phyloP scores from a whole-genome alignment of 495 filamentous ascomycete genomes.

The Aspergillus carlsbadensis region DNA sequence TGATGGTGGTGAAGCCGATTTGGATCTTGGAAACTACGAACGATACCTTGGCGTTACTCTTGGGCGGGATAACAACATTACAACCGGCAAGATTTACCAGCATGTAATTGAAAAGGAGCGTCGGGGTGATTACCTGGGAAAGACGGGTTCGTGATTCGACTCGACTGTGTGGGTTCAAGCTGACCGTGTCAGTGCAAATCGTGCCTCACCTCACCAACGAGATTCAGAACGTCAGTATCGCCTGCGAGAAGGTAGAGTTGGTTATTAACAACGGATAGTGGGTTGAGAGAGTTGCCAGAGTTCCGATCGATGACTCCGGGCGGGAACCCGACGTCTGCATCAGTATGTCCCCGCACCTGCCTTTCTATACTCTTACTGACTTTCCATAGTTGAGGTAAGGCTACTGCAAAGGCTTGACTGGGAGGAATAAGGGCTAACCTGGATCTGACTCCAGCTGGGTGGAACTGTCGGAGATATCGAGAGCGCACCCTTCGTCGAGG shows the following conservation, averaged over 20 bases:
- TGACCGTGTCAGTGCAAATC: slow-evolving; percentile 67
- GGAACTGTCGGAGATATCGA: slow-evolving; percentile 92
- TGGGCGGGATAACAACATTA: slow-evolving; percentile 83
- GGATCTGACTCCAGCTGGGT: slow-evolving; percentile 36
- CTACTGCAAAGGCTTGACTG: background rate
- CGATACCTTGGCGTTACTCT: slow-evolving; percentile 73
- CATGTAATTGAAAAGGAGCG: slow-evolving; percentile 80
- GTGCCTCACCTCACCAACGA: slow-evolving; percentile 89
- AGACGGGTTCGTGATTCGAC: slow-evolving; percentile 65
- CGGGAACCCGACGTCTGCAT: slow-evolving; percentile 92
- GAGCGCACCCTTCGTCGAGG: slow-evolving; percentile 85
- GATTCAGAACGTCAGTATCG: slow-evolving; percentile 62
- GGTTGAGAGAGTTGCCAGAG: slow-evolving; percentile 82
- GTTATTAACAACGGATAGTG: slow-evolving; percentile 39
- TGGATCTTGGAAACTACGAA: slow-evolving; percentile 97
- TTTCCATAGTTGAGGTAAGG: slow-evolving; percentile 17
- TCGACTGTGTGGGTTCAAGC: slow-evolving; percentile 51
- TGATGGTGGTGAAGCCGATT: slow-evolving; percentile 81
- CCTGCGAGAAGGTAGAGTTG: background rate
- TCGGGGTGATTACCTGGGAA: slow-evolving; percentile 81
- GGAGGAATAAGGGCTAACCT: slow-evolving; percentile 4
- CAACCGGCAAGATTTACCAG: slow-evolving; percentile 92
- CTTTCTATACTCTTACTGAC: background rate
- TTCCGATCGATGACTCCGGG: slow-evolving; percentile 83
- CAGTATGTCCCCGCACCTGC: slow-evolving; percentile 48